Conservation (phyloP, 2,329 filamentous ascomycete species). For the Aureobasidium pullulans region DNA sequence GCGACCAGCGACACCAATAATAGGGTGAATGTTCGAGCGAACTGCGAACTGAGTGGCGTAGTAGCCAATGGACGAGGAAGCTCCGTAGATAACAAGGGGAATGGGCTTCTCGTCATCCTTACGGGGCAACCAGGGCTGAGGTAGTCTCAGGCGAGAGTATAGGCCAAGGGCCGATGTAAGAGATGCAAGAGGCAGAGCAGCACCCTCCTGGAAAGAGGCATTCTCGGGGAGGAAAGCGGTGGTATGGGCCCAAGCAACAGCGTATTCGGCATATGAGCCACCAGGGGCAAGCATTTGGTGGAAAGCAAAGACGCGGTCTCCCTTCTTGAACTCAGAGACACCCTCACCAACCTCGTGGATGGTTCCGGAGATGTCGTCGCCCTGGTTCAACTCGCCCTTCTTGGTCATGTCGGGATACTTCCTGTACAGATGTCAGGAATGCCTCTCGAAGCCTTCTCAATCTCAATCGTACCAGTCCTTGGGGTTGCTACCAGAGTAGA, state of each 20-base stretch:
- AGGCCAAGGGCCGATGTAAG: constrained; percentile 42
- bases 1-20: constrained; percentile 36
- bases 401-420: constrained; percentile 18
- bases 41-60: constrained; percentile 35
- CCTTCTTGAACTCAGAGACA: constrained; percentile 51
- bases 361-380: constrained; percentile 32
- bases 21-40: constrained; percentile 34
- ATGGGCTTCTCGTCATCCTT: constrained; percentile 21
- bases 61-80: constrained; percentile 33
- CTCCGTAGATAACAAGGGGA: constrained; percentile 34
- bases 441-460: too few relatives aligned
- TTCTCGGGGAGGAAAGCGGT: constrained; percentile 49
- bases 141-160: constrained; percentile 36
- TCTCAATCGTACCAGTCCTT: constrained; percentile 15
- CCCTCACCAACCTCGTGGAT: constrained; percentile 48
- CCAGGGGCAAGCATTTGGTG: constrained; percentile 43
- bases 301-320: constrained; percentile 52
- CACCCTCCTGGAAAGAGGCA: constrained; percentile 45
- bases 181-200: constrained; percentile 39
- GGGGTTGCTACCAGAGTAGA: constrained; percentile 22
- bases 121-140: constrained; percentile 32
- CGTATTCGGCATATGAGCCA: constrained; percentile 57
- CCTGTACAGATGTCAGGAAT: constrained; percentile 8
- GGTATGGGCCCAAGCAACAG: constrained; percentile 47
- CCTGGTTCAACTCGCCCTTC: constrained; percentile 21